Conservation (phyloP, 1,139 yeast genomes). For the Blastobotrys niveus region DNA sequence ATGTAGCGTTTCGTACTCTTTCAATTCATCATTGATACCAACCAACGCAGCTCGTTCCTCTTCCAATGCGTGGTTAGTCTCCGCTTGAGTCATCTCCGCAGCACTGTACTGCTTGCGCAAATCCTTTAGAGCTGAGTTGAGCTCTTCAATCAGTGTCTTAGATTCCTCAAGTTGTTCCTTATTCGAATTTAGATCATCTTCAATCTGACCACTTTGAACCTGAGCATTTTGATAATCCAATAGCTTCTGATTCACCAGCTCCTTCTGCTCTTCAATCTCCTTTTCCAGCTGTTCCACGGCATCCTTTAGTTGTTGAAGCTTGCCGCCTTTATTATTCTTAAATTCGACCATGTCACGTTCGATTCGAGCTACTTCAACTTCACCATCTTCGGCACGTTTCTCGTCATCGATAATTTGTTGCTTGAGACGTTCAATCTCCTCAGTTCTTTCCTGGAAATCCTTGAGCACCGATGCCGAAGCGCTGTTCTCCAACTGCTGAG, state of each 20-base stretch:
- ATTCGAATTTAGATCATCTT: conserved; percentile 47
- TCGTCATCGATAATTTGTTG: conserved; percentile 39
- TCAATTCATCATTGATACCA: conserved; percentile 74
- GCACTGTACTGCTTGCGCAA: conserved; percentile 34
- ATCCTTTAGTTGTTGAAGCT: conserved; percentile 59
- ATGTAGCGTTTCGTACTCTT: conserved; percentile 52
- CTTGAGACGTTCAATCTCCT: conserved; percentile 46
- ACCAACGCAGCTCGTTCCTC: conserved; percentile 57
- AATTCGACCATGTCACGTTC: conserved; percentile 82
- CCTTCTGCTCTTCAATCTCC: conserved; percentile 37
- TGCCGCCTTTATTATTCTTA: conserved; percentile 70
- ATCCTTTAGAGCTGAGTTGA: conserved; percentile 34
- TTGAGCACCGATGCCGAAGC: conserved; percentile 51
- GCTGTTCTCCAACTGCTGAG: conserved; percentile 55
- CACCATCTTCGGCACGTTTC: conserved; percentile 28
- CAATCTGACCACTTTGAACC: conserved; percentile 65
- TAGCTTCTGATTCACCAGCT: conserved; percentile 43
- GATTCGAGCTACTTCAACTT: conserved; percentile 48
- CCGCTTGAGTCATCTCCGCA: conserved; percentile 34
- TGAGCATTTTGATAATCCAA: conserved; percentile 59
- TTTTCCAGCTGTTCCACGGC: conserved; percentile 20
- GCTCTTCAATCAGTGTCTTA: conserved; percentile 38
- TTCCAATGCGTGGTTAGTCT: conserved; percentile 45
- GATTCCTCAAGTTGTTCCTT: conserved; percentile 41
- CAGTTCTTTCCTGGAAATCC: conserved; percentile 44